Conservation (phyloP, 2,329 filamentous ascomycete species). For the Colletotrichum tabaci region DNA sequence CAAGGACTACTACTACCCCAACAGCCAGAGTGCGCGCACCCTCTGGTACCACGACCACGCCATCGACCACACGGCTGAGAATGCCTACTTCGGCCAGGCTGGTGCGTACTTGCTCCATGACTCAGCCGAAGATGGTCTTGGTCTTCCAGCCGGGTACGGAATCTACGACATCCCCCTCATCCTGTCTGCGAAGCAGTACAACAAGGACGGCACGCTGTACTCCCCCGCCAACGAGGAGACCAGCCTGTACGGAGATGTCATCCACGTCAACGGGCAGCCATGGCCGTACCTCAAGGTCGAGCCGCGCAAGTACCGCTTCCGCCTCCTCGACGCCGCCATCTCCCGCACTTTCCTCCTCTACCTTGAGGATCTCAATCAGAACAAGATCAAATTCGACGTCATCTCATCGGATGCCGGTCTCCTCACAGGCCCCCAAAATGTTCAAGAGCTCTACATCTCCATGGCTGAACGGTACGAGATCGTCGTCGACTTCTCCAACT, state of each 20-base stretch:
- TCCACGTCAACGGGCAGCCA: constrained; percentile 68
- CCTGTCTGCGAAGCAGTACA: constrained; percentile 61
- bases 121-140: constrained; percentile 58
- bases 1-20: constrained; percentile 72
- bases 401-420: constrained; percentile 66
- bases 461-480: constrained; percentile 70
- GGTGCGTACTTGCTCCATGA: constrained; percentile 67
- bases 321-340: constrained; percentile 62
- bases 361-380: constrained; percentile 47
- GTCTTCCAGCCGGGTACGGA: constrained; percentile 57
- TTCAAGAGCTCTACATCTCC: constrained; percentile 59
- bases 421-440: constrained; percentile 57
- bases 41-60: constrained; percentile 66
- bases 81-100: constrained; percentile 67
- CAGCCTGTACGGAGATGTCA: constrained; percentile 66
- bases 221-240: constrained; percentile 55
- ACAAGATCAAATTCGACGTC: constrained; percentile 59
- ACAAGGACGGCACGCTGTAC: constrained; percentile 59
- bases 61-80: constrained; percentile 59
- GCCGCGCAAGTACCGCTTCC: constrained; percentile 68
- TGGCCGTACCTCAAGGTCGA: constrained; percentile 69
- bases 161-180: constrained; percentile 64
- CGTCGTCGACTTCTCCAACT: constrained; percentile 65
- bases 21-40: constrained; percentile 62
- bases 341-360: constrained; percentile 60